Base-by-base conservation (phyloP, 2,329 filamentous ascomycete species). In the Xylaria sp. region DNA sequence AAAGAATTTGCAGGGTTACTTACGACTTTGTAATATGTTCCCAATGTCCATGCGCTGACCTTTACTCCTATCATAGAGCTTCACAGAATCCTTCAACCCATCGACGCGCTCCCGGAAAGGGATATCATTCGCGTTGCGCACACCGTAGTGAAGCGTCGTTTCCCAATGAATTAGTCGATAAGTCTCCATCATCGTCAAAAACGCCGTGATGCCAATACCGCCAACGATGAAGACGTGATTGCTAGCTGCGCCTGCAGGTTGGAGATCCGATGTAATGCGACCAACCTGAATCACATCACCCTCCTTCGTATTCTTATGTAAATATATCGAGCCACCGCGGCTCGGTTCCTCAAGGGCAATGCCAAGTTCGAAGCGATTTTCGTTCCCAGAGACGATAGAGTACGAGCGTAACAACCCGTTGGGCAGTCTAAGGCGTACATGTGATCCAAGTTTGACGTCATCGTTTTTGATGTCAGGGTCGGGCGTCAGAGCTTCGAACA, bases 141-240 rank as follows among this genome's bases (percentile, higher is more conserved):
- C 84, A 0, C 85, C 87, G 67, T 88, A 90, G 77, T 91, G 88
- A 45, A 91, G 76, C 25, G 81, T 79, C 42, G 82, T 83, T 63
- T 83, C 82, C 74, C 78, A 84, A 72, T 87, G 81, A 65, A 85
- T 84, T 4, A 71, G 36, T 17, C 77, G 73, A 66, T 82, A 82
- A 0, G 33, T 59, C 55, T 84, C 77, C 2, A 87, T 73, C 27
- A 87, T 78, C 0, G 79, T 72, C 9, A 91, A 73, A 69, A 91
- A 91, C 0, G 89, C 89, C 1, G 89, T 91, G 67, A 91, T 85
- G 0, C 89, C 89, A 33, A 91, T 87, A 0, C 89, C 89, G 10
- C 86, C 89, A 0, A 83, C 87, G 33, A 92, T 84, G 71, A 90
- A 87, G 44, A 91, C 80, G 69, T 90, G 88, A 56, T 85, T 81